Base-by-base conservation (phyloP, 176 grass and related monocot species). In the Bromus sterilis region DNA sequence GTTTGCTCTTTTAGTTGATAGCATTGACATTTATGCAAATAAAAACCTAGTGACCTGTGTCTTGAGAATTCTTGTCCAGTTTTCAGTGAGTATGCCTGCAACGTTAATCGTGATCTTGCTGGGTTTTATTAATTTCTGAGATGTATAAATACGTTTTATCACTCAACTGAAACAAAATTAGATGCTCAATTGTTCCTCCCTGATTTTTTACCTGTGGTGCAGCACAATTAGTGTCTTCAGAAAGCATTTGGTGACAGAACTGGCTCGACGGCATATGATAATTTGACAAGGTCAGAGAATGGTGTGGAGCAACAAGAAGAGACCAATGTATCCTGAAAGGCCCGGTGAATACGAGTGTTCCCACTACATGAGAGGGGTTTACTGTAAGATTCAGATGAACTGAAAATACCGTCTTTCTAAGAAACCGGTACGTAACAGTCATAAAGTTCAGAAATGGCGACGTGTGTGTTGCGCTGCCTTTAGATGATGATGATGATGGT, bases 291-390 rank as follows among this genome's bases (percentile, higher is more conserved):
- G 21, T 66, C 51, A 21, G 55, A 49, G 28, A 62, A 20, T 82
- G 68, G 32, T 48, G 16, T 33, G 51, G 37, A 60, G 53, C 49
- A 72, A 74, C 51, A 82, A 36, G 76, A 81, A n/a, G n/a, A n/a
- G n/a, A n/a, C n/a, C 55, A 33, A n/a, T n/a, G n/a, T n/a, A 76
- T 14, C 13, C 58, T 84, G n/a, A n/a, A 68, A 91, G 81, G 66
- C 77, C 81, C 71, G 89, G 80, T 75, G 79, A 71, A 69, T 71
- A 23, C 24, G 75, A 84, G 58, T 91, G 85, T 29, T 3, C 23
- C 26, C 51, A 85, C 82, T 88, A 88, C 76, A 91, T 87, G 76
- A 85, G 62, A 76, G 35, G 81, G 65, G 89, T 85, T 30, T 49
- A 49, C 36, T 91, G 89, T 80, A 91, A 76, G 73, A 87, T 80